Conservation (phyloP, 805 yeast genomes). For the Allodekkera sacchari region DNA sequence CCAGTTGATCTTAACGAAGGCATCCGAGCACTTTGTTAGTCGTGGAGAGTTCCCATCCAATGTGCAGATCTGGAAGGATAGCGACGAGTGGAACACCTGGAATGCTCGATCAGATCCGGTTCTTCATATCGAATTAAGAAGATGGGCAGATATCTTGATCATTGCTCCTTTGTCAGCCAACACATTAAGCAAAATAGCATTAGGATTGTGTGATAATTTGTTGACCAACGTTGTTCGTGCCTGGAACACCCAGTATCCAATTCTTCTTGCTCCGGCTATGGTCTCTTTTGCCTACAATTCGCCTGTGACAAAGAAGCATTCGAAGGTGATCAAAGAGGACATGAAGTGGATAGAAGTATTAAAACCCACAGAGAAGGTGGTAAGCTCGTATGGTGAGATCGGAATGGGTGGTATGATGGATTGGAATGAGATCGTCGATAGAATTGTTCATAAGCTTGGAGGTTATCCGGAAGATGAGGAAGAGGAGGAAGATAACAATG, state of each 20-base stretch:
- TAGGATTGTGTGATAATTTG: constrained; percentile 51
- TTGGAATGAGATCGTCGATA: constrained; percentile 53
- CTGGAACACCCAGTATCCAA: constrained; percentile 53
- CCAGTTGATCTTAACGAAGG: constrained; percentile 45
- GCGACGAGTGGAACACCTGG: constrained; percentile 52
- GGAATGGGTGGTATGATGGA: constrained; percentile 69
- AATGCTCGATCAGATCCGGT: constrained; percentile 49
- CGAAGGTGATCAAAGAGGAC: constrained; percentile 44
- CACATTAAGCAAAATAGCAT: constrained; percentile 45
- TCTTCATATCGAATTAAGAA: constrained; percentile 48
- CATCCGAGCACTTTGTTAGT: constrained; percentile 44
- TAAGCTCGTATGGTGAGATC: constrained; percentile 46
- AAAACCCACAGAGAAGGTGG: constrained; percentile 53
- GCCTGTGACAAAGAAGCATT: constrained; percentile 45
- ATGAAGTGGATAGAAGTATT: constrained; percentile 57
- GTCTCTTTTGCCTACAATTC: constrained; percentile 53
- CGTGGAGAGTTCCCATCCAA: constrained; percentile 37
- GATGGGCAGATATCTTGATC: constrained; percentile 53
- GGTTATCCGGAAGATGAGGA: constrained; percentile 46
- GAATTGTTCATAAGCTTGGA: constrained; percentile 43
- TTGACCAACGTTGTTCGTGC: constrained; percentile 52
- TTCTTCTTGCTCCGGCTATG: constrained; percentile 53
- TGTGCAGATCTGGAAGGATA: constrained; percentile 47
- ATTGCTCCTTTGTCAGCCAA: constrained; percentile 54
- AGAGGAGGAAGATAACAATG: constrained; percentile 39